Evolutionary conservation across 2,329 filamentous ascomycete genomes (phyloP), one percentile per base, ranked within the genome.

Genomic region (Penicillium occitanis): DNA sequence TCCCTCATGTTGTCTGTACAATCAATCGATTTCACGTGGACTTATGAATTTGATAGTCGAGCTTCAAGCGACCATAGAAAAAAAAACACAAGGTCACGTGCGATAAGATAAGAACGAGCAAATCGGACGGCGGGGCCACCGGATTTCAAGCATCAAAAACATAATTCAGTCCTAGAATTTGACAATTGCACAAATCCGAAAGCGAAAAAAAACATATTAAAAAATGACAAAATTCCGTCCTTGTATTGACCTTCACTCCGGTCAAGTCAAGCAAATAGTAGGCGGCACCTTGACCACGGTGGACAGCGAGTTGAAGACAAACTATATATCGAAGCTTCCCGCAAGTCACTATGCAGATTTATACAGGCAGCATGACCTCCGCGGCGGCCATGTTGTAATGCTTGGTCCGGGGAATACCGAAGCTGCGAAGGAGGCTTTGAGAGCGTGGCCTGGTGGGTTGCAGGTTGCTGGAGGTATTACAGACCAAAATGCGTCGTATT

Each of bases 181-280:
- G 2, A 22, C n/a, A 40, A 37, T 57, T 40, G 33, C 3, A 1
- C 33, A 22, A 2, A 11, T 22, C 17, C 11, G 14, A 37, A 37
- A 25, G 4, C 53, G 33, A 33, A 22, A 19, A 19, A 19, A n/a
- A 40, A n/a, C 25, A 35, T 35, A 7, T 19, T 40, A 3, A 65
- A 81, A 69, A 51, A 97, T 99, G 95, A 98, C 95, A 2, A 88
- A 90, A 72, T 99, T 99, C 76, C 86, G 95, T 46, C 95, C 95
- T 22, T 99, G 95, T 76, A 98, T 99, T 79, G 95, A 99, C 81
- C 87, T 99, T 63, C 95, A 99, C 79, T 90, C 93, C n/a, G 95
- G 95, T 14, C 90, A 94, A 76, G 95, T 99, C 67, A 99, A 99
- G 83, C 95, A 99, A 79, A 99, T 99, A 72, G 93, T 99, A 48